Evolutionary conservation across 352 stramenopile species (phyloP), one percentile per base, ranked within the genome.

Genomic region (Phytophthora cryptogea): DNA sequence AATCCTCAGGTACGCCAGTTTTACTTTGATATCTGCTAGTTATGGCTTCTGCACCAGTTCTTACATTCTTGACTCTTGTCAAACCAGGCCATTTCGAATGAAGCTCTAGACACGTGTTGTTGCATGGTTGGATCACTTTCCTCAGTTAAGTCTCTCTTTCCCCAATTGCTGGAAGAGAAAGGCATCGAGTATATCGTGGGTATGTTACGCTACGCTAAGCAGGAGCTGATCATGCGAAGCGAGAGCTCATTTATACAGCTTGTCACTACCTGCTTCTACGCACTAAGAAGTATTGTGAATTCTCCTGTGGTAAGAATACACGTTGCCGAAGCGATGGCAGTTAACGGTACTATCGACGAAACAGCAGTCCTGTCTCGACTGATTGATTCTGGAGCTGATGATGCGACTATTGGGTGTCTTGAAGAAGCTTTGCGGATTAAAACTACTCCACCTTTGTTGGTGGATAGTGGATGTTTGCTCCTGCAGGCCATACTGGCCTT

Each of bases 101-200:
- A 78, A 27, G 68, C 70, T 7, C 43, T 83, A 23, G 61, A 83
- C 49, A 14, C 70, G 5, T 71, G 59, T 28, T 79, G 74, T 30
- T 70, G 57, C 56, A 50, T 83, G 1, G 44, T 80, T 14, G 70
- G 62, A 11, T 55, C 65, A 20, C 51, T 83, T 14, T 43, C 70
- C 3, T 66, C 35, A 4, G 43, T 68, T 10, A 72, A 66, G 14
- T 7, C 51, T 2, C 31, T 65, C 2, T 32, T 54, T 0, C 5
- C 17, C 30, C 37, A 33, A 4, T 44, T 78, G 47, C 54, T 54
- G 5, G 37, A 72, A 9, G 49, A 59, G 14, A 36, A 53, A 11
- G 45, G 54, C 11, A 59, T 72, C 36, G 23, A 26, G 5, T 65
- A 61, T 40, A 35, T 79, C 17, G 17, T 59, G 30, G 31, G 58